These are phyloP conservation scores for Obba rivulosa DNA, from an alignment of 768 basidiomycete genomes.

Conservation along the genomic window DNA sequence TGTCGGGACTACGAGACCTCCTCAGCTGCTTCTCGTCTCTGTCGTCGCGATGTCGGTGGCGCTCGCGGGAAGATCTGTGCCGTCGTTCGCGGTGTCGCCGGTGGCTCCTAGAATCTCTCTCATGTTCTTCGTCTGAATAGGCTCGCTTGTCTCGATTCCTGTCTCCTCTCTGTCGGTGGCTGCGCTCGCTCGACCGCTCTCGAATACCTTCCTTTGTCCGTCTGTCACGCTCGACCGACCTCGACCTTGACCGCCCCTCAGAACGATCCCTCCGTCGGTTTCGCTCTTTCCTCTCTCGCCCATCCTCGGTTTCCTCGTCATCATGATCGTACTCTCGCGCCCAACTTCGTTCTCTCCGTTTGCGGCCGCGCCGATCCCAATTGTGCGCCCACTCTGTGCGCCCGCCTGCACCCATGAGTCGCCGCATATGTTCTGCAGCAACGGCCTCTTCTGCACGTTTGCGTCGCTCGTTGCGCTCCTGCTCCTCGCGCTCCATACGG, in stretches of 20 bases:
- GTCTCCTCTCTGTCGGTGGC: slow-evolving; percentile 18
- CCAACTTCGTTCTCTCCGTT: slow-evolving; percentile 45
- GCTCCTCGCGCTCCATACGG: slow-evolving; percentile 63
- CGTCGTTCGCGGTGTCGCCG: background rate
- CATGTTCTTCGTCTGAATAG: slow-evolving; percentile 3
- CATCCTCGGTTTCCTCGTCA: slow-evolving; percentile 25
- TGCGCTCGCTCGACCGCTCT: slow-evolving; percentile 8
- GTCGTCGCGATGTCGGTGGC: too few relatives aligned
- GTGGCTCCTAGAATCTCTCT: slow-evolving; percentile 6
- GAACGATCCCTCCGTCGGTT: slow-evolving; percentile 29
- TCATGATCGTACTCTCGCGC: slow-evolving; percentile 41
- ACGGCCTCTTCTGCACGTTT: slow-evolving; percentile 73
- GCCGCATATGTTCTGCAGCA: slow-evolving; percentile 54
- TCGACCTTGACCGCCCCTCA: slow-evolving; percentile 25
- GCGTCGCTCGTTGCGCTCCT: slow-evolving; percentile 54
- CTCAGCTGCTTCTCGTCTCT: background rate
- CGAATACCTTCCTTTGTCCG: slow-evolving; percentile 13
- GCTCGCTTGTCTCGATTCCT: background rate
- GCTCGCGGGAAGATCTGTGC: too few relatives aligned
- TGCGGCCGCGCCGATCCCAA: slow-evolving; percentile 38
- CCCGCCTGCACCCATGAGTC: slow-evolving; percentile 26
- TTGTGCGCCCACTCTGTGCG: slow-evolving; percentile 30
- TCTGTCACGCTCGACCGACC: slow-evolving; percentile 20
- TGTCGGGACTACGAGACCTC: slow-evolving; percentile 2
- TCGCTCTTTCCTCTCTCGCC: slow-evolving; percentile 31